Conservation (phyloP, 1,139 yeast species). For the Geotrichum histeridarum region DNA sequence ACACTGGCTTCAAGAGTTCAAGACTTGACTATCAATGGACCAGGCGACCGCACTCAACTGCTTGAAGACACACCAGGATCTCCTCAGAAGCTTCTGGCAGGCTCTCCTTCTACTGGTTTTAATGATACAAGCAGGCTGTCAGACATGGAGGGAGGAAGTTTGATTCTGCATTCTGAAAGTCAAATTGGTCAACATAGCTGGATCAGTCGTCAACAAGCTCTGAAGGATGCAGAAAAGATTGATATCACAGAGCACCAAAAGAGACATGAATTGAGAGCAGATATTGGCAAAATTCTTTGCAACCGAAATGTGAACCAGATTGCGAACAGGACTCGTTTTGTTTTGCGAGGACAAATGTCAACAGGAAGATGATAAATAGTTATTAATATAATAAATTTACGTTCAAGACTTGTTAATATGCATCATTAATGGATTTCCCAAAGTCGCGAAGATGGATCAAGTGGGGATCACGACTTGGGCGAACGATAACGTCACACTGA, state of each 20-base stretch:
- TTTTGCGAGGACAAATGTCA: slow-evolving; percentile 1
- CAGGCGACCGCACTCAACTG: not conserved
- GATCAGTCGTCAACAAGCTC: not conserved
- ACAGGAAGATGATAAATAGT: not conserved
- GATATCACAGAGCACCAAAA: slow-evolving; percentile 11
- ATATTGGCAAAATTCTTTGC: slow-evolving; percentile 1
- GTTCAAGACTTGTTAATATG: not conserved
- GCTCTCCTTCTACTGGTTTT: not conserved
- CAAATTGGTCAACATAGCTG: not conserved
- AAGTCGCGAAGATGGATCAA: slow-evolving; percentile 10
- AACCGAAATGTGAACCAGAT: slow-evolving; percentile 5
- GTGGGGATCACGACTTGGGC: not conserved
- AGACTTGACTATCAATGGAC: slow-evolving; percentile 9
- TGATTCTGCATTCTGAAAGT: not conserved
- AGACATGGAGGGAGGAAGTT: not conserved
- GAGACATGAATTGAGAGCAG: slow-evolving; percentile 2
- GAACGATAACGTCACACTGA: slow-evolving; percentile 5
- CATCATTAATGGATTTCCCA: slow-evolving; percentile 4
- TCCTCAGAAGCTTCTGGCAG: not conserved
- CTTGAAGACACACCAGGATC: not conserved
- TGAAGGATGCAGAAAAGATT: slow-evolving; percentile 9
- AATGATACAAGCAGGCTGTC: not conserved
- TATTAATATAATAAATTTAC: not conserved
- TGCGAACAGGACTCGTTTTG: not conserved
- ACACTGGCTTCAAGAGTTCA: not conserved